Evolutionary conservation across 495 filamentous ascomycete genomes (phyloP), one percentile per base, ranked within the genome.

Genomic region (Pseudoneurospora amorphoporcata): DNA sequence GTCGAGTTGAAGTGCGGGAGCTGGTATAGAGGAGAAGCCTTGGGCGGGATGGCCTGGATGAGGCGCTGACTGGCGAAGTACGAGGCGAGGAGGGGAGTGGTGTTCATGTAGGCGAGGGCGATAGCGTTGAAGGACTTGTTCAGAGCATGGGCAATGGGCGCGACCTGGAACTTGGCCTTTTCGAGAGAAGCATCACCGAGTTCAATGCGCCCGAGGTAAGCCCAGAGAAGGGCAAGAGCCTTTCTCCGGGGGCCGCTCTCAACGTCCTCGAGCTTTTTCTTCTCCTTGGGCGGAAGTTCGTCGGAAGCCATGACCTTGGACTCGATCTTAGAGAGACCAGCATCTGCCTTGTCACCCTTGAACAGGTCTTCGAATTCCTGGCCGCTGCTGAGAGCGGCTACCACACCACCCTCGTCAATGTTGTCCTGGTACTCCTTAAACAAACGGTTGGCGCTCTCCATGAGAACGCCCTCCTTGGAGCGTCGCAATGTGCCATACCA

Each of bases 401-500:
- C 83, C 69, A 97, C 88, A 45, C 90, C 93, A 70, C 92, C 91
- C 74, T 93, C 91, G 68, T 91, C 87, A 73, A 94, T 91, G 72
- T 88, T 85, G 38, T 97, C 94, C 71, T 92, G 88, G 83, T 95
- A 98, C 78, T 95, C 93, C 72, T 89, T 89, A 87, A 99, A 98
- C 45, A 99, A 88, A 71, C 92, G 92, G 76, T 95, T 95, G 71
- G 95, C 94, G 80, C 92, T 98, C 75, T 94, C 92, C 71, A 97
- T 90, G 43, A 97, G 86, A 39, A 98, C 91, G 74, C 91, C 91
- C 82, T 99, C 95, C 81, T 93, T 95, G 23, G 95, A 98, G 79
- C 92, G 87, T 68, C 90, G 87, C 79, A 97, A 93, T 8, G 93
- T 97, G 70, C 95, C 95, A 80, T 98, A 99, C 95, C 95, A 99